Conservation (phyloP, 148 eudicot species). For the Cornus controversa region DNA sequence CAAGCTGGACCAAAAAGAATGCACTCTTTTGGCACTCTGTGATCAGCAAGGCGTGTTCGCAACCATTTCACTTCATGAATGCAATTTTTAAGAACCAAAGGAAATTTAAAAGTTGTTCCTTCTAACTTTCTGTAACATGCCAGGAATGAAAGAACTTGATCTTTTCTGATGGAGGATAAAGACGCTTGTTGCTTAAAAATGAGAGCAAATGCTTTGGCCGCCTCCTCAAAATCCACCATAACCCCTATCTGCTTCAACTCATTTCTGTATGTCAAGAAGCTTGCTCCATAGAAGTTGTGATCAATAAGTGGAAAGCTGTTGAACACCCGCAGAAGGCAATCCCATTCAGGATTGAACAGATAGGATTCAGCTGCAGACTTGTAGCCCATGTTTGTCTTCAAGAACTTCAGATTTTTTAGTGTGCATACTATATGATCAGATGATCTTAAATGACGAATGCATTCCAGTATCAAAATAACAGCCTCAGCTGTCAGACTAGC, state of each 20-base stretch:
- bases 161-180: constrained; percentile 26
- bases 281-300: constrained; percentile 34
- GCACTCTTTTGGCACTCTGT: constrained; percentile 48
- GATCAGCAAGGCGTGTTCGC: constrained; percentile 50
- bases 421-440: constrained; percentile 26
- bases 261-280: constrained; percentile 27
- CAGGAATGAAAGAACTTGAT: constrained; percentile 35
- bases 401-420: constrained; percentile 39
- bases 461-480: constrained; percentile 39
- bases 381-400: constrained; percentile 44
- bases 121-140: constrained; percentile 35
- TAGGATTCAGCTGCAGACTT: constrained; percentile 44
- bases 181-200: constrained; percentile 43
- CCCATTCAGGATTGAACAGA: constrained; percentile 51
- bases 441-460: constrained; percentile 25
- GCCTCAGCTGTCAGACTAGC: constrained; percentile 22
- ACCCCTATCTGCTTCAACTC: constrained; percentile 46
- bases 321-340: constrained; percentile 52
- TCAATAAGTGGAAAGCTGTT: constrained; percentile 48
- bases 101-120: constrained; percentile 13
- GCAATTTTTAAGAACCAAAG: constrained; percentile 31
- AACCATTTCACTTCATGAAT: constrained; percentile 51
- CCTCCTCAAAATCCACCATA: constrained; percentile 43
- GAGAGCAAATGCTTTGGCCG: constrained; percentile 35
- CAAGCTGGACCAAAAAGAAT: constrained; percentile 46